Evolutionary conservation across 345 rosid genomes (phyloP).

Genomic region (Populus pruinosa): DNA sequence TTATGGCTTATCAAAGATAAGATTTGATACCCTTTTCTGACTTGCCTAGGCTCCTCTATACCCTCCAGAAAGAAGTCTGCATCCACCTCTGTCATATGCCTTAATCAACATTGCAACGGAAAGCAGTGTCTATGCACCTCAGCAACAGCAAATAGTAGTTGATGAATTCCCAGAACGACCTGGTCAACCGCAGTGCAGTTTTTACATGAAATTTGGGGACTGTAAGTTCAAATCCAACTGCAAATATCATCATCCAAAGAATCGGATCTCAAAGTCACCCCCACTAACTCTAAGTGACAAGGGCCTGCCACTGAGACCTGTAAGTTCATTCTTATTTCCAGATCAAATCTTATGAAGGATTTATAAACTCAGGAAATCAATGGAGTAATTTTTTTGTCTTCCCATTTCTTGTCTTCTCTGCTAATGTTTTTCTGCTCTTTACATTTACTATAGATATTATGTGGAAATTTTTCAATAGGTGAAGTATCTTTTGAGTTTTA

Average conservation of each 20-base stretch:
- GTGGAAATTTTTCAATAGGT: background rate
- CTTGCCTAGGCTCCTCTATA: conserved; percentile 53
- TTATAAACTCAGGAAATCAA: background rate
- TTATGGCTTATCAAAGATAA: conserved; percentile 7
- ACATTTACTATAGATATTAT: background rate
- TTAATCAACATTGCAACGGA: conserved; percentile 39
- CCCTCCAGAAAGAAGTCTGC: conserved; percentile 51
- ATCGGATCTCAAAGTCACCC: conserved; percentile 41
- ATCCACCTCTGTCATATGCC: conserved; percentile 43
- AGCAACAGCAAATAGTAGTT: conserved; percentile 43
- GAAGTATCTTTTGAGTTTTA: background rate
- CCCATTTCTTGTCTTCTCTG: background rate
- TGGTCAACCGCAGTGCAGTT: conserved; percentile 84
- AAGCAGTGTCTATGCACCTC: conserved; percentile 38
- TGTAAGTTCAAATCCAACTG: conserved; percentile 80
- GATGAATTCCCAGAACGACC: conserved; percentile 94
- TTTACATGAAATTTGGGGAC: conserved; percentile 77
- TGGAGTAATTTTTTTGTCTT: background rate
- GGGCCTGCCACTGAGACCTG: conserved; percentile 96
- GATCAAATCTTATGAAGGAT: background rate
- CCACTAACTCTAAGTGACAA: conserved; percentile 67
- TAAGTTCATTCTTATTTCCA: conserved; percentile 36
- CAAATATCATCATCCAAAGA: conserved; percentile 90
- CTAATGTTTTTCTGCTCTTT: background rate
- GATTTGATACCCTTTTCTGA: background rate